Conservation (phyloP, 768 basidiomycete genomes). For the Leccinum barrowsii region DNA sequence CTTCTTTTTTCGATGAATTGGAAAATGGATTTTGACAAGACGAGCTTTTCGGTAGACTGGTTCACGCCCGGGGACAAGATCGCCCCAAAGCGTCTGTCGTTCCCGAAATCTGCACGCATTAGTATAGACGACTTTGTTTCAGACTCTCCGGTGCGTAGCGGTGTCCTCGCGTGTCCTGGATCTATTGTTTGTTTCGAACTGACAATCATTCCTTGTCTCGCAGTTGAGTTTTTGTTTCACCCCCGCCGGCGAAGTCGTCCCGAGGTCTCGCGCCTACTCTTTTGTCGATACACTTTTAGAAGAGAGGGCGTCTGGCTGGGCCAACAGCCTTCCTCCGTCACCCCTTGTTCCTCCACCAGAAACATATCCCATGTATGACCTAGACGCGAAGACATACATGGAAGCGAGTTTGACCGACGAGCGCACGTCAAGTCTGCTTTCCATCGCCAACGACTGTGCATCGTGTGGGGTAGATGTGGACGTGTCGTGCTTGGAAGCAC, state of each 20-base stretch:
- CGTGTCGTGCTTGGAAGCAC: constrained; percentile 31
- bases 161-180: not conserved
- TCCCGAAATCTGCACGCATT: constrained; percentile 33
- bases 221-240: constrained; percentile 23
- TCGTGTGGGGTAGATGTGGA: constrained; percentile 35
- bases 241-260: constrained; percentile 10
- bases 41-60: constrained; percentile 31
- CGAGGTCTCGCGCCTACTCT: constrained; percentile 13
- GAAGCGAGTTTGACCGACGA: constrained; percentile 4
- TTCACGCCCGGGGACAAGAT: constrained; percentile 29
- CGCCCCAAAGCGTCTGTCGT: constrained; percentile 27
- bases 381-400: not conserved
- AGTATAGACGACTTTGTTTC: constrained; percentile 31
- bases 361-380: constrained; percentile 6
- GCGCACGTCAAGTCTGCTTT: constrained; percentile 9
- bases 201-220: constrained; percentile 2
- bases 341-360: constrained; percentile 6
- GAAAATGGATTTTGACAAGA: constrained; percentile 32
- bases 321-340: constrained; percentile 17
- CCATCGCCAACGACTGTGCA: constrained; percentile 23
- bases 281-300: constrained; percentile 6
- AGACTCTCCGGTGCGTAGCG: constrained; percentile 24
- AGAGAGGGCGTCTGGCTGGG: constrained; percentile 21
- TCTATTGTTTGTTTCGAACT: not conserved
- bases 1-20: constrained; percentile 5